phyloP scores from a whole-genome alignment of 2,329 filamentous ascomycete species.

The Dryadomyces quercivorus region DNA sequence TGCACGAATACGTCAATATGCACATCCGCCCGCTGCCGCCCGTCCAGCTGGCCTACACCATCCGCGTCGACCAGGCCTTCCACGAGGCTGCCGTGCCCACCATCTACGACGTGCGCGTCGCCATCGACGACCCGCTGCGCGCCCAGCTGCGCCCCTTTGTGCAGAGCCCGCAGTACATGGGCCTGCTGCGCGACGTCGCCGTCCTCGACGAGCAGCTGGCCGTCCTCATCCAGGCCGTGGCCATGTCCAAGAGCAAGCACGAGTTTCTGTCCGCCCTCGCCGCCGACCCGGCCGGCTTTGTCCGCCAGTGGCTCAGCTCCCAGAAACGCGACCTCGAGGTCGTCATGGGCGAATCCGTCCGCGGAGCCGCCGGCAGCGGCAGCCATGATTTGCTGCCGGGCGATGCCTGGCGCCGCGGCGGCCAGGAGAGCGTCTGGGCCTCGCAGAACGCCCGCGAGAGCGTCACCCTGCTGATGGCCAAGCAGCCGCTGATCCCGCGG shows the following conservation, averaged over 20 bases:
- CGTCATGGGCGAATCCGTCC: conserved; percentile 68
- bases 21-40: conserved; percentile 74
- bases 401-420: conserved; percentile 58
- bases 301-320: conserved; percentile 77
- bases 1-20: conserved; percentile 65
- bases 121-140: conserved; percentile 71
- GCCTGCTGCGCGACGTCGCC: conserved; percentile 64
- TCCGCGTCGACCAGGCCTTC: conserved; percentile 79
- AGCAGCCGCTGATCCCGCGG: conserved; percentile 26
- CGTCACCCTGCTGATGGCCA: conserved; percentile 47
- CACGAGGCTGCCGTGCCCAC: conserved; percentile 59
- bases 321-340: conserved; percentile 87
- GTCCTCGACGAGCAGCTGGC: conserved; percentile 76
- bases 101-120: conserved; percentile 80
- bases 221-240: conserved; percentile 67
- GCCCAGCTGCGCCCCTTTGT: conserved; percentile 52
- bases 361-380: conserved; percentile 30
- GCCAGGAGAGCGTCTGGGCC: conserved; percentile 40
- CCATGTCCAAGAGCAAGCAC: conserved; percentile 80
- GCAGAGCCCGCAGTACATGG: conserved; percentile 56
- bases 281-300: conserved; percentile 72
- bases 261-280: conserved; percentile 71
- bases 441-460: conserved; percentile 49
- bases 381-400: conserved; percentile 37
- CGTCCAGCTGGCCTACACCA: conserved; percentile 78